phyloP scores from a whole-genome alignment of 1,139 yeast genomes.

The Yamadazyma oceani region DNA sequence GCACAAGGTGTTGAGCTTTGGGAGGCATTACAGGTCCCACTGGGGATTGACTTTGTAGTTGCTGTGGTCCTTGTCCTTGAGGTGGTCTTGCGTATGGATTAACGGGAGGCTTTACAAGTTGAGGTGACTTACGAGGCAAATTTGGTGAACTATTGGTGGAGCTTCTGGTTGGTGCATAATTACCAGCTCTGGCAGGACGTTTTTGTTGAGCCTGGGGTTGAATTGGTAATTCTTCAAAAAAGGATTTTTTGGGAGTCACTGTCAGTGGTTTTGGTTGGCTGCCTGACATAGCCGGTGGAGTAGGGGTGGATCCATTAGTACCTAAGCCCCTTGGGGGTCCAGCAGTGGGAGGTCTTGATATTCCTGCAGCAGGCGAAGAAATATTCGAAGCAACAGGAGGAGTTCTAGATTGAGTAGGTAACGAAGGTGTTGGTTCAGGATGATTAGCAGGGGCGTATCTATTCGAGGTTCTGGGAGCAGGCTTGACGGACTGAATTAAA shows the following conservation, averaged over 20 bases:
- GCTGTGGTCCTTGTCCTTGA: neutral
- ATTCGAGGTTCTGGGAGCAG: conserved; percentile 29
- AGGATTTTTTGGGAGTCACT: conserved; percentile 30
- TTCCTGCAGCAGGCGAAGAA: conserved; percentile 4
- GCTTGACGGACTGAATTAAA: conserved; percentile 36
- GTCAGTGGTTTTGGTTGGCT: neutral
- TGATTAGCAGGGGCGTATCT: conserved; percentile 28
- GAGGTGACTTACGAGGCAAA: conserved; percentile 10
- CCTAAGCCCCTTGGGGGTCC: neutral
- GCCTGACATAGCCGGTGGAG: conserved; percentile 11
- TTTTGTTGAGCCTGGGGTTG: conserved; percentile 23
- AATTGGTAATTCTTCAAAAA: conserved; percentile 57
- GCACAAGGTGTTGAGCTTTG: neutral
- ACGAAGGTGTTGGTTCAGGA: conserved; percentile 13
- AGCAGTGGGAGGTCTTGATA: conserved; percentile 5
- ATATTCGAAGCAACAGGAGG: conserved; percentile 8
- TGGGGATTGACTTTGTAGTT: conserved; percentile 6
- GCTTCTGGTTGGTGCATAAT: conserved; percentile 18
- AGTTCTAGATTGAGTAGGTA: conserved; percentile 14
- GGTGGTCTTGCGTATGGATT: conserved; percentile 20
- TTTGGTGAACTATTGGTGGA: conserved; percentile 11
- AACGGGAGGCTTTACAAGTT: conserved; percentile 13
- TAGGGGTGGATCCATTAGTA: conserved; percentile 14
- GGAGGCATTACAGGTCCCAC: neutral
- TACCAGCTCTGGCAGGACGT: conserved; percentile 31